Base-by-base conservation (phyloP, 495 filamentous ascomycete species). In the Aspergillus cristatus region DNA sequence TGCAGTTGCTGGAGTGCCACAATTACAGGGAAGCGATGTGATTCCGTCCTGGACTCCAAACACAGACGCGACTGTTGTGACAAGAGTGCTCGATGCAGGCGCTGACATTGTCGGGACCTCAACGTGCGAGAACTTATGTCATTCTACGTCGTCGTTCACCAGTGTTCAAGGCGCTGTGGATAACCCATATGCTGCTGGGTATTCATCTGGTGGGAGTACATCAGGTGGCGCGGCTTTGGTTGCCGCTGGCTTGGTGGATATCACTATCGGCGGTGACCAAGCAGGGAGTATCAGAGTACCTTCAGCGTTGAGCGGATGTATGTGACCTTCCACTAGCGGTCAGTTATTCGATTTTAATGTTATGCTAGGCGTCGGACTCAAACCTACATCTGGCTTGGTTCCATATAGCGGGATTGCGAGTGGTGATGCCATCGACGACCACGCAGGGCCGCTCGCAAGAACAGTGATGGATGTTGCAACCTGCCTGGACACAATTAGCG, bases 261-360 rank as follows among this genome's bases (percentile, higher is more conserved):
- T 79, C 18, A 65, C 67, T 1, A 71, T 79, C 37, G 76, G 75
- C 13, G 68, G 68, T 5, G 76, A 81, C 42, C 74, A 78, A 43
- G 76, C 74, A n/a, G 76, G 76, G 5, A 73, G 67, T 40, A 70
- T 81, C 20, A 65, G 75, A 12, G 65, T 79, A 2, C 76, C 75
- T 0, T 57, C 70, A 18, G 59, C 68, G 1, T 53, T 68, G 6
- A 70, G 66, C 31, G 71, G 71, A 14, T 58, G 54, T 60, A 47
- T 39, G 53, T 32, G 14, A 7, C 22, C 26, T 17, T 18, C 14
- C 8, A 4, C 0, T 36, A n/a, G 1, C 11, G 17, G 11, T 31
- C 17, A 2, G 34, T 14, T 11, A n/a, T 14, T 30, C 10, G 10
- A n/a, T n/a, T n/a, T 40, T 54, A 36, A 52, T 17, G 14, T 7